phyloP scores from a whole-genome alignment of 2,329 filamentous ascomycete species.

The Elsinoe perseae region DNA sequence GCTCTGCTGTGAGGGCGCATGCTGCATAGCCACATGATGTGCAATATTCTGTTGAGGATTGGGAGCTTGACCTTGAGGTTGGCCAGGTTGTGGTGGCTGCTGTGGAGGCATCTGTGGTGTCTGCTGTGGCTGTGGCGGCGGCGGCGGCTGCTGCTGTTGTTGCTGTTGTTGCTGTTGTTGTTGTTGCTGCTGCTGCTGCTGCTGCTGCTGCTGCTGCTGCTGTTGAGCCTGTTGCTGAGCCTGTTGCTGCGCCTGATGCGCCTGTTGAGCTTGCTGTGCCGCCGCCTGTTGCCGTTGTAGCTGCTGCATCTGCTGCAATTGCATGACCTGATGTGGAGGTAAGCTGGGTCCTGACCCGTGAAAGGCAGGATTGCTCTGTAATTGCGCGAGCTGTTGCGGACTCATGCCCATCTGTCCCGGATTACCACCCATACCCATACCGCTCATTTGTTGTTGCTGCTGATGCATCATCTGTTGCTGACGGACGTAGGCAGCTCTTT shows the following conservation, averaged over 20 bases:
- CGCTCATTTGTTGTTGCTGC: slow-evolving; percentile 26
- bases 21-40: slow-evolving; percentile 39
- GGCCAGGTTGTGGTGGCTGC: slow-evolving; percentile 28
- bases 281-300: slow-evolving; percentile 32
- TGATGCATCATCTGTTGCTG: slow-evolving; percentile 28
- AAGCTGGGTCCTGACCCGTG: slow-evolving; percentile 13
- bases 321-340: slow-evolving; percentile 19
- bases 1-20: slow-evolving; percentile 42
- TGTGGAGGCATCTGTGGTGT: slow-evolving; percentile 25
- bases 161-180: slow-evolving; percentile 21
- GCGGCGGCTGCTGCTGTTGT: slow-evolving; percentile 26
- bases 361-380: slow-evolving; percentile 31
- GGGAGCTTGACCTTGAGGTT: slow-evolving; percentile 31
- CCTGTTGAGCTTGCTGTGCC: slow-evolving; percentile 28
- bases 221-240: slow-evolving; percentile 19
- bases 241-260: slow-evolving; percentile 21
- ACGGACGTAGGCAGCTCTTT: slow-evolving; percentile 33
- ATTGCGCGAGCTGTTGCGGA: slow-evolving; percentile 45
- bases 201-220: slow-evolving; percentile 20
- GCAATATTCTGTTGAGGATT: slow-evolving; percentile 34
- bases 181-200: slow-evolving; percentile 21
- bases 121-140: slow-evolving; percentile 22
- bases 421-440: slow-evolving; percentile 46
- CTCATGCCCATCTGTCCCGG: slow-evolving; percentile 47
- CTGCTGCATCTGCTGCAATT: slow-evolving; percentile 29